phyloP scores from a whole-genome alignment of 371 early-diverging fungal genomes.

The Syncephalastrum sp. region DNA sequence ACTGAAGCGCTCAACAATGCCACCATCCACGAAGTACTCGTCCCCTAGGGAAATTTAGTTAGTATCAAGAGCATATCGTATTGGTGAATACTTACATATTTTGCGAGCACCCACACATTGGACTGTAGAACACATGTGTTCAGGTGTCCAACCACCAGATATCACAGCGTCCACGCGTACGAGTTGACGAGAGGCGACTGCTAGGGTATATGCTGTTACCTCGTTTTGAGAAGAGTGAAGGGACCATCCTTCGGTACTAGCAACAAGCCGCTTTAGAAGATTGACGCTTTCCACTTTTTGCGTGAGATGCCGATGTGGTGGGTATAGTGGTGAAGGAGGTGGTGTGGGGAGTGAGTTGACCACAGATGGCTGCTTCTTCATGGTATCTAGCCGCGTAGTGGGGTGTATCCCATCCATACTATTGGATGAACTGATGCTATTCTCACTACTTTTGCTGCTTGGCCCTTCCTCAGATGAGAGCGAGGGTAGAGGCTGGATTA shows the following conservation, averaged over 20 bases:
- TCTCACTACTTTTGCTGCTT: no score
- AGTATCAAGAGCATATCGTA: background rate
- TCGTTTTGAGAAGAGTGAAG: background rate
- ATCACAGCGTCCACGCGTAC: slow-evolving; percentile 50
- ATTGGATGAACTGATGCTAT: no score
- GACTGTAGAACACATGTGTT: slow-evolving; percentile 47
- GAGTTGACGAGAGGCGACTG: slow-evolving; percentile 11
- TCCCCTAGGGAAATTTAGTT: slow-evolving; percentile 40
- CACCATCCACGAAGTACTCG: slow-evolving; percentile 45
- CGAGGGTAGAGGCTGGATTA: no score
- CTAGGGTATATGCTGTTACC: no score
- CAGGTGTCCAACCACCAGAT: slow-evolving; percentile 50
- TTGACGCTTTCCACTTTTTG: slow-evolving; percentile 13
- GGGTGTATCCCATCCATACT: no score
- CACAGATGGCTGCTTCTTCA: no score
- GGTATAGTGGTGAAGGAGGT: slow-evolving; percentile 10
- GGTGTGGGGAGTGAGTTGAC: background rate
- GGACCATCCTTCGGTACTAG: slow-evolving; percentile 13
- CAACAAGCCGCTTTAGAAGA: slow-evolving; percentile 8
- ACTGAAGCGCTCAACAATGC: slow-evolving; percentile 51
- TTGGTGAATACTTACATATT: slow-evolving; percentile 23
- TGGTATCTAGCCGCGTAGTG: no score
- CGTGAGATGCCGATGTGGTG: slow-evolving; percentile 13
- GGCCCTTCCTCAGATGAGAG: no score
- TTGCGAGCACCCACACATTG: slow-evolving; percentile 42